Conservation (phyloP, 352 stramenopile genomes). For the Peronospora destructor region DNA sequence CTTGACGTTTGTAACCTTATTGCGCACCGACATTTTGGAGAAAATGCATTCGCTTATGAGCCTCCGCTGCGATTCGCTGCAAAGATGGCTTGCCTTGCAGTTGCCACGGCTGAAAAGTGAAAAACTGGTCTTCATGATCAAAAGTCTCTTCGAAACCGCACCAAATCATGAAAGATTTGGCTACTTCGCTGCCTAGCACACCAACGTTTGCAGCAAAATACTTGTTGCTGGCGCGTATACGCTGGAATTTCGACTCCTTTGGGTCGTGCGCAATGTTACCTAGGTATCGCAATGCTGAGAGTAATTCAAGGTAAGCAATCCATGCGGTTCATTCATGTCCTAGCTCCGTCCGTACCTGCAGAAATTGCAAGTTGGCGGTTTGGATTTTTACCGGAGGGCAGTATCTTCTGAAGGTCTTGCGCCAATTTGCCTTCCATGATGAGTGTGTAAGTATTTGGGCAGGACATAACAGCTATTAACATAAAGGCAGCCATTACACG, state of each 20-base stretch:
- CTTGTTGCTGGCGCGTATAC: constrained; percentile 65
- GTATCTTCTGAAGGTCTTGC: constrained; percentile 16
- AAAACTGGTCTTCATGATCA: constrained; percentile 37
- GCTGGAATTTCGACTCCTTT: constrained; percentile 54
- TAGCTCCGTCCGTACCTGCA: constrained; percentile 21
- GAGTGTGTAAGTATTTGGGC: neutral
- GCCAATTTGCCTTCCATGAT: constrained; percentile 20
- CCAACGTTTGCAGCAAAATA: constrained; percentile 58
- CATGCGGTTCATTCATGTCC: neutral
- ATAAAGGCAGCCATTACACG: neutral
- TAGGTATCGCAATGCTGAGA: constrained; percentile 52
- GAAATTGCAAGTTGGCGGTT: constrained; percentile 25
- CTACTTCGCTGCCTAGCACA: constrained; percentile 12
- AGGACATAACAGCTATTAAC: neutral
- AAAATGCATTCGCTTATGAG: constrained; percentile 28
- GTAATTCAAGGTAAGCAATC: constrained; percentile 5
- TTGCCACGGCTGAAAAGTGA: constrained; percentile 25
- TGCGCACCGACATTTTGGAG: constrained; percentile 25
- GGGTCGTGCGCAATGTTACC: constrained; percentile 54
- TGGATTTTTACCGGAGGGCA: constrained; percentile 13
- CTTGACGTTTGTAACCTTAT: constrained; percentile 3
- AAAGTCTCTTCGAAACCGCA: constrained; percentile 39
- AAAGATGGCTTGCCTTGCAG: constrained; percentile 1
- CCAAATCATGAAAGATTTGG: constrained; percentile 36
- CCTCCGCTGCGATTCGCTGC: constrained; percentile 21